Evolutionary conservation across 2,329 filamentous ascomycete species (phyloP), one percentile per base, ranked within the genome.

Genomic region (Cadophora sp.): DNA sequence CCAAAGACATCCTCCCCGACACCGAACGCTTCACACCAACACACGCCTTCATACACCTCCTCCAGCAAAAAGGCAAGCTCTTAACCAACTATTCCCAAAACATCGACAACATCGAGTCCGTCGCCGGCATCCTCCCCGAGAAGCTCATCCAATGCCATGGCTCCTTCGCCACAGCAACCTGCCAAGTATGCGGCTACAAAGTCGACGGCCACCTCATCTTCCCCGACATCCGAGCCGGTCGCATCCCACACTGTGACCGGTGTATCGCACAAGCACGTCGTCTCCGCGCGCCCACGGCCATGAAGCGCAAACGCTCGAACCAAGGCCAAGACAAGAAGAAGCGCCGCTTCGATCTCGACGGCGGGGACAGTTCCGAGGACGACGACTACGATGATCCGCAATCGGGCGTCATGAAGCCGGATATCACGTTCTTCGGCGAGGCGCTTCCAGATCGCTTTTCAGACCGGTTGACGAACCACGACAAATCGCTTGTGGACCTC

Each of bases 71-170:
- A 79, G 89, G 88, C 72, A 97, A 97, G 79, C 87, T 99, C 7
- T 87, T 97, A 68, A 98, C 94, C 51, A 97, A 98, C 81, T 99
- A 97, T 82, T 97, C 96, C 0, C 96, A 99, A 79, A 99, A 99
- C 79, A 98, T 99, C 76, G 96, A 99, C 83, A 97, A 97, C 75
- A 89, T 97, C 62, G 95, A 99, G 79, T 87, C 90, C 69, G 90
- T 92, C 76, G 95, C 95, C 0, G 96, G 96, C 26, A 92, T 99
- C 69, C 81, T 84, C 26, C 86, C 88, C 1, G 90, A 92, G 40
- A 97, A 96, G 77, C 86, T 98, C 22, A 91, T 99, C 31, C 95
- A 99, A 80, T 98, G 96, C 78, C 96, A 99, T 78, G 96, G 96
- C 69, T 97, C 93, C 7, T 98, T 97, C 82, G 94, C 94, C 53